These are phyloP conservation scores for Zygosaccharomyces pseudorouxii DNA, from an alignment of 805 yeast species.

Conservation along the genomic window DNA sequence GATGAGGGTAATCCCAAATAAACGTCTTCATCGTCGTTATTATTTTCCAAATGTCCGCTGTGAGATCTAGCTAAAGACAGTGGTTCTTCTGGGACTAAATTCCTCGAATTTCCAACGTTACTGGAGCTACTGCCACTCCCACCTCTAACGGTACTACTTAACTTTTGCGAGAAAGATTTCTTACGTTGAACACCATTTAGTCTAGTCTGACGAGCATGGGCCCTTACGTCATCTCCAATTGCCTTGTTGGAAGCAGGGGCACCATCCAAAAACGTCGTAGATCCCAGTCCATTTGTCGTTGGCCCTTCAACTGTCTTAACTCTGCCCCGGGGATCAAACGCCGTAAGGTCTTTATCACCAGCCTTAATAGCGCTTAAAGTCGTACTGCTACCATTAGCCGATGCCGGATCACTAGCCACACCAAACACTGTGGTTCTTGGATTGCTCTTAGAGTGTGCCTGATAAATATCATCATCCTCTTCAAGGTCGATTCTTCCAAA, in stretches of 20 bases:
- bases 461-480: conserved; percentile 43
- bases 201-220: conserved; percentile 33
- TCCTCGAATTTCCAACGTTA: neutral
- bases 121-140: conserved; percentile 1
- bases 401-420: conserved; percentile 1
- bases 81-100: conserved; percentile 10
- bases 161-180: conserved; percentile 73
- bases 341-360: conserved; percentile 46
- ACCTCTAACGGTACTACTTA: conserved; percentile 23
- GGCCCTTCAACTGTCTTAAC: conserved; percentile 79
- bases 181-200: conserved; percentile 60
- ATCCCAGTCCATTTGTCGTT: conserved; percentile 82
- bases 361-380: conserved; percentile 45
- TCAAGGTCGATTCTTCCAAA: conserved; percentile 58
- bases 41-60: conserved; percentile 20
- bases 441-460: conserved; percentile 3
- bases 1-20: conserved; percentile 31
- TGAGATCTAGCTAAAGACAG: conserved; percentile 19
- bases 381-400: conserved; percentile 13
- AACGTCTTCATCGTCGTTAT: conserved; percentile 30
- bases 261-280: conserved; percentile 90
- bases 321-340: conserved; percentile 66
- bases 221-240: conserved; percentile 36
- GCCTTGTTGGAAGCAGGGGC: conserved; percentile 74
- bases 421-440: conserved; percentile 5